phyloP scores from a whole-genome alignment of 176 grass and related monocot genomes.

The Eremochloa ophiuroides region DNA sequence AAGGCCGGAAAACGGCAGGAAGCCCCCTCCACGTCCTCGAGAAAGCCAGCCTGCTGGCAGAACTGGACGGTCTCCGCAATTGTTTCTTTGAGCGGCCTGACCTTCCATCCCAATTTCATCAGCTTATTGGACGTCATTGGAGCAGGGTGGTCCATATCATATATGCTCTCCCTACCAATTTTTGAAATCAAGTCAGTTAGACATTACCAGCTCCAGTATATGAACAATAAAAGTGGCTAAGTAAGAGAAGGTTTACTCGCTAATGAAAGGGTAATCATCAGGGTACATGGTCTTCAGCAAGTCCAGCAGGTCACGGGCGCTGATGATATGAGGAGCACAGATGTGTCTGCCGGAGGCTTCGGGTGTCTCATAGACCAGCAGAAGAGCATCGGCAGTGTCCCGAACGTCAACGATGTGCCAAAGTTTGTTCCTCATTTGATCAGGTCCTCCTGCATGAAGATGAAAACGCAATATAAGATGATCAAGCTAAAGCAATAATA shows the following conservation, averaged over 20 bases:
- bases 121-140: too few relatives aligned
- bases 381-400: constrained; percentile 14
- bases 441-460: constrained; percentile 12
- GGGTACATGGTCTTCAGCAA: constrained; percentile 33
- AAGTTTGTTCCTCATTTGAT: neutral
- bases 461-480: neutral
- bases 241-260: constrained; percentile 3
- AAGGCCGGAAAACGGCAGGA: too few relatives aligned
- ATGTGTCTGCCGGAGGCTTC: constrained; percentile 31
- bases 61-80: too few relatives aligned
- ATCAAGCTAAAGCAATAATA: neutral
- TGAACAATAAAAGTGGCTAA: too few relatives aligned
- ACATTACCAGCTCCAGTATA: too few relatives aligned
- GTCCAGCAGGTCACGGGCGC: neutral
- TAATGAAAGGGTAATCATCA: constrained; percentile 21
- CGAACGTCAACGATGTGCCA: neutral
- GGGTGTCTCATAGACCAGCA: constrained; percentile 20
- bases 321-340: constrained; percentile 27
- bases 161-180: too few relatives aligned
- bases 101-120: too few relatives aligned
- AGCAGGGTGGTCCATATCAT: too few relatives aligned
- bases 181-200: too few relatives aligned
- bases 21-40: too few relatives aligned
- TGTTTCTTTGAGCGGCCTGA: too few relatives aligned
- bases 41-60: too few relatives aligned